These are phyloP conservation scores for Pelargonium nanum DNA, from an alignment of 345 rosid genomes.

Conservation along the genomic window DNA sequence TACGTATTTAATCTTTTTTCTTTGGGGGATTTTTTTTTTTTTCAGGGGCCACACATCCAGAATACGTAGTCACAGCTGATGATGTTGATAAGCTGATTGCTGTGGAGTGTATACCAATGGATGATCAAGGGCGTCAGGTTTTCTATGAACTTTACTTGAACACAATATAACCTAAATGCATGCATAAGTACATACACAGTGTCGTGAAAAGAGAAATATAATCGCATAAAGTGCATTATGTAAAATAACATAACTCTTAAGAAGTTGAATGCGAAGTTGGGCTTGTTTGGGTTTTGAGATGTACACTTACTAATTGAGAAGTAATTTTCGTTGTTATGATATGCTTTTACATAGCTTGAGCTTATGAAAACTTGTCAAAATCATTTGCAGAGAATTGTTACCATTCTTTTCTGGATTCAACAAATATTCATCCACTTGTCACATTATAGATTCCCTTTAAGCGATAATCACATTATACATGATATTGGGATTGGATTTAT, in stretches of 20 bases:
- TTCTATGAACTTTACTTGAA: neutral
- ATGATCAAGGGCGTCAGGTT: conserved; percentile 93
- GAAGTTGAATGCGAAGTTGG: neutral
- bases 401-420: neutral
- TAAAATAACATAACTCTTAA: neutral
- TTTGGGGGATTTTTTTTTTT: neutral
- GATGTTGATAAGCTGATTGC: conserved; percentile 93
- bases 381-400: neutral
- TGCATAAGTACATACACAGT: neutral
- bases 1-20: neutral
- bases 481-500: neutral
- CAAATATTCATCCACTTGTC: neutral
- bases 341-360: neutral
- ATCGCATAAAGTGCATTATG: neutral
- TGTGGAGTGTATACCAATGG: conserved; percentile 99
- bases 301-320: neutral
- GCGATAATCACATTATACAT: neutral
- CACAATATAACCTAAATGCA: neutral
- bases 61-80: conserved; percentile 92
- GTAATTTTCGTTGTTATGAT: neutral
- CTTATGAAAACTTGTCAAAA: neutral
- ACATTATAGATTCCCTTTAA: neutral
- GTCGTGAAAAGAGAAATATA: neutral
- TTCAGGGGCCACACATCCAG: conserved; percentile 95
- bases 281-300: neutral